Conservation (phyloP, 345 rosid species). For the Cardiospermum halicacabum region DNA sequence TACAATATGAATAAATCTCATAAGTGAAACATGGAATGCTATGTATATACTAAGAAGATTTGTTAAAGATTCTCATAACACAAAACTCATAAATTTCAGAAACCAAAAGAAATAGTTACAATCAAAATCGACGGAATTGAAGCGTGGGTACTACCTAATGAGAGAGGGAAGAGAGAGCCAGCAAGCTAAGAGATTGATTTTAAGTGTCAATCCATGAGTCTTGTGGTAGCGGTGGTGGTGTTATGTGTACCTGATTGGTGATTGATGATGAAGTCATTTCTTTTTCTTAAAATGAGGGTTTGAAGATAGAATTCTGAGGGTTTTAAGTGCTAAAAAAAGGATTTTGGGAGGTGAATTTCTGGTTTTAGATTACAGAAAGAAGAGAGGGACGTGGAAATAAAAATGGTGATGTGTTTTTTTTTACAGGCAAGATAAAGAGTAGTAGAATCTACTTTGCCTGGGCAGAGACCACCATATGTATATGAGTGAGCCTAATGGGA, state of each 20-base stretch:
- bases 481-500: too few relatives aligned
- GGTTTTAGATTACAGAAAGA: background rate
- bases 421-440: background rate
- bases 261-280: too few relatives aligned
- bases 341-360: background rate
- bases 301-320: constrained; percentile 2
- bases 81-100: too few relatives aligned
- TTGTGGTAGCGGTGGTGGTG: constrained; percentile 36
- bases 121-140: background rate
- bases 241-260: constrained; percentile 16
- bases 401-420: background rate
- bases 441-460: too few relatives aligned
- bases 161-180: constrained; percentile 50
- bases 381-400: background rate
- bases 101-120: too few relatives aligned
- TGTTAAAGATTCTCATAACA: too few relatives aligned
- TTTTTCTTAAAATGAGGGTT: background rate
- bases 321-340: background rate
- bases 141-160: constrained; percentile 50
- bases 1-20: too few relatives aligned
- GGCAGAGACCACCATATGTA: too few relatives aligned
- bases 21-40: too few relatives aligned
- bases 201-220: constrained; percentile 60
- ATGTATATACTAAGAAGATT: too few relatives aligned
- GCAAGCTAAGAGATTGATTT: constrained; percentile 42